These are phyloP conservation scores for Candida sp. DNA, from an alignment of 1,139 yeast genomes.

Conservation along the genomic window DNA sequence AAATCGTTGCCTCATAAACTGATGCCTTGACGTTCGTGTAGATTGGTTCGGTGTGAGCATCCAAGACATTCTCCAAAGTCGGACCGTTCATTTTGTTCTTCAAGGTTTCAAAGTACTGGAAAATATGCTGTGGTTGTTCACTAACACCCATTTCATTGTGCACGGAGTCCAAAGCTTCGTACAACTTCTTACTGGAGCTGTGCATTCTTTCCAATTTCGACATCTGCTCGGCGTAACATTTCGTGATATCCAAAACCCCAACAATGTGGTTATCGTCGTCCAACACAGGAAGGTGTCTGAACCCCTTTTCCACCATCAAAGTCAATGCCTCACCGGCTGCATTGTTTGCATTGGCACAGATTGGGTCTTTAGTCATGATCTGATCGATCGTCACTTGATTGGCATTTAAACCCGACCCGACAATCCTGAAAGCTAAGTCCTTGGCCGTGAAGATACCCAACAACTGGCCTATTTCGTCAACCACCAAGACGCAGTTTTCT, in stretches of 20 bases:
- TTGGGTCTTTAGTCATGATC: constrained; percentile 87
- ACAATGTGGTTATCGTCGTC: constrained; percentile 72
- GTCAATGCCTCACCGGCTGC: constrained; percentile 85
- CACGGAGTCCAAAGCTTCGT: constrained; percentile 85
- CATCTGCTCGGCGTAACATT: constrained; percentile 92
- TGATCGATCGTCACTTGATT: constrained; percentile 67
- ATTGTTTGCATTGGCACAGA: constrained; percentile 73
- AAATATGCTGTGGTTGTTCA: constrained; percentile 75
- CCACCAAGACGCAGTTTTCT: constrained; percentile 78
- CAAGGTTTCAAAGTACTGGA: constrained; percentile 76
- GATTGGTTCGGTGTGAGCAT: constrained; percentile 64
- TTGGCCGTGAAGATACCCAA: constrained; percentile 82
- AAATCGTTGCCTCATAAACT: constrained; percentile 77
- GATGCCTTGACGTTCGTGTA: constrained; percentile 73
- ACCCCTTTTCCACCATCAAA: constrained; percentile 81
- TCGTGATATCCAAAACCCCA: constrained; percentile 88
- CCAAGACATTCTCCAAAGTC: constrained; percentile 68
- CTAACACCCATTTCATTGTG: constrained; percentile 68
- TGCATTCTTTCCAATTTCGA: constrained; percentile 84
- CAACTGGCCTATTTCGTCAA: constrained; percentile 51
- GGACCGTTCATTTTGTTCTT: constrained; percentile 81
- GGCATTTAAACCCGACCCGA: constrained; percentile 74
- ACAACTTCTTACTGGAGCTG: constrained; percentile 72
- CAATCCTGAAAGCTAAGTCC: constrained; percentile 75
- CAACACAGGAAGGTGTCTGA: constrained; percentile 85